Conservation (phyloP, 164 flowering plant species). For the Vitis rupestris region DNA sequence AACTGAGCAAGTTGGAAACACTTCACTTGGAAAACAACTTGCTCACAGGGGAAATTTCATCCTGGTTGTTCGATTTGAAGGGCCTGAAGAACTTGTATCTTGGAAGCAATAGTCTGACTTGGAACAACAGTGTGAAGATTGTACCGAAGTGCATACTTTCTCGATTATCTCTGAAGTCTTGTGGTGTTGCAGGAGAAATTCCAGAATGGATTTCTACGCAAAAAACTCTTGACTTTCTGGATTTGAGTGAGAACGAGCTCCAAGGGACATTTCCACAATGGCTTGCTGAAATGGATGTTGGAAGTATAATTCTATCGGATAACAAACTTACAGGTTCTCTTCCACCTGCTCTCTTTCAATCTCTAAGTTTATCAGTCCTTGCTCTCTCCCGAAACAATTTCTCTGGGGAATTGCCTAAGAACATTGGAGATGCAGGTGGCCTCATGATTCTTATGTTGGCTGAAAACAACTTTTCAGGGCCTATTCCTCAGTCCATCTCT, state of each 20-base stretch:
- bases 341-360: slow-evolving; percentile 38
- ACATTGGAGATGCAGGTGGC: slow-evolving; percentile 34
- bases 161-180: slow-evolving; percentile 34
- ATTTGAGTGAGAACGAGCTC: slow-evolving; percentile 45
- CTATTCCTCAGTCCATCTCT: slow-evolving; percentile 38
- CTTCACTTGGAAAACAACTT: slow-evolving; percentile 35
- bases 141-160: slow-evolving; percentile 32
- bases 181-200: slow-evolving; percentile 35
- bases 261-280: slow-evolving; percentile 43
- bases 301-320: slow-evolving; percentile 36
- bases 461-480: slow-evolving; percentile 42
- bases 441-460: slow-evolving; percentile 41
- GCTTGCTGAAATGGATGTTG: slow-evolving; percentile 35
- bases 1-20: slow-evolving; percentile 26
- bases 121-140: slow-evolving; percentile 31
- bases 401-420: slow-evolving; percentile 38
- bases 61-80: slow-evolving; percentile 38
- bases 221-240: slow-evolving; percentile 37
- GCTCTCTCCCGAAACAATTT: slow-evolving; percentile 42
- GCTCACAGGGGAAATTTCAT: slow-evolving; percentile 44
- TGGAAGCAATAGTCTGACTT: slow-evolving; percentile 43
- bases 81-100: slow-evolving; percentile 29
- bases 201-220: slow-evolving; percentile 51
- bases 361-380: slow-evolving; percentile 27
- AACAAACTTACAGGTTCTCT: slow-evolving; percentile 44